Evolutionary conservation across 805 yeast species (phyloP).

Genomic region (Hanseniaspora singularis): DNA sequence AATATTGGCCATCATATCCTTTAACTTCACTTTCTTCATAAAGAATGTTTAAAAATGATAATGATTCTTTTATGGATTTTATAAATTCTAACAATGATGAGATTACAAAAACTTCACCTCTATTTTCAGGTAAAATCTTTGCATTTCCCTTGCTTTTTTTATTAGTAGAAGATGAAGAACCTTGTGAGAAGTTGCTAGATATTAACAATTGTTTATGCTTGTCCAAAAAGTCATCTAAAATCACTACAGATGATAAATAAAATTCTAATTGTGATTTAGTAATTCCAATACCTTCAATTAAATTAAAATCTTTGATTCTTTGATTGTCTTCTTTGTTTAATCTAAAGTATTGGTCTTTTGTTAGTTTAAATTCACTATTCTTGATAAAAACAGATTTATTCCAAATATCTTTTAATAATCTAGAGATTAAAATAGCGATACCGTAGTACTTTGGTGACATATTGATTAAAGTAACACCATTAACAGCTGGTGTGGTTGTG

Average conservation of each 20-base stretch:
- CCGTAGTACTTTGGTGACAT: conserved; percentile 89
- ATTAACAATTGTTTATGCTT: conserved; percentile 39
- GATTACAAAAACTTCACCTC: conserved; percentile 86
- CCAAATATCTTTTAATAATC: conserved; percentile 77
- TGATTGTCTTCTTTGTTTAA: conserved; percentile 28
- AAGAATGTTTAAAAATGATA: conserved; percentile 73
- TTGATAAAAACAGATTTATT: conserved; percentile 48
- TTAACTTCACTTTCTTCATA: conserved; percentile 52
- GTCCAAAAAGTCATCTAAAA: conserved; percentile 56
- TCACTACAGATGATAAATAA: conserved; percentile 57
- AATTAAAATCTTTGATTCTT: conserved; percentile 33
- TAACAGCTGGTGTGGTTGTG: conserved; percentile 15
- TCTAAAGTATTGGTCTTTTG: conserved; percentile 18
- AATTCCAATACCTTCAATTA: conserved; percentile 23
- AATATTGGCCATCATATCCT: conserved; percentile 27
- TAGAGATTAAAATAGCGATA: conserved; percentile 60
- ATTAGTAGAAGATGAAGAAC: background rate
- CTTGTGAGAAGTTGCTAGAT: conserved; percentile 42
- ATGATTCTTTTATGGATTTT: conserved; percentile 72
- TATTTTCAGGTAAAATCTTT: conserved; percentile 28
- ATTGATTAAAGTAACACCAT: conserved; percentile 40
- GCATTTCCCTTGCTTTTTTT: background rate
- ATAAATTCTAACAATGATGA: conserved; percentile 64
- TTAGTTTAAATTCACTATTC: conserved; percentile 20
- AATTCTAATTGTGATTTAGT: conserved; percentile 44